Conservation (phyloP, 2,329 filamentous ascomycete genomes). For the Fusarium haematococcum region DNA sequence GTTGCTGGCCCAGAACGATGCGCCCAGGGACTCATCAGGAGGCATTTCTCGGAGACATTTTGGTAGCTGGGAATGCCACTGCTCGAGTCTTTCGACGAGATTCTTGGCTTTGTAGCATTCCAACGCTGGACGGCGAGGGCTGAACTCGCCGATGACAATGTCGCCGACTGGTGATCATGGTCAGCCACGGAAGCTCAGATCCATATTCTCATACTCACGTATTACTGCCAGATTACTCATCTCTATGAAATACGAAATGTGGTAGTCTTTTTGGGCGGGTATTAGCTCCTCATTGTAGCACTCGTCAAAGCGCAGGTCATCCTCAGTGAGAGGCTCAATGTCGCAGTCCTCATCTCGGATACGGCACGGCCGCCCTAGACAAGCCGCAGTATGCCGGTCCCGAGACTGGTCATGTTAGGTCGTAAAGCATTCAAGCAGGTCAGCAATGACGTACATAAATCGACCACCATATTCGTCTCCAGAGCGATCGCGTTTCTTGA, state of each 20-base stretch:
- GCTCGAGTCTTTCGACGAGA: not conserved
- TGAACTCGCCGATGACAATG: conserved; percentile 35
- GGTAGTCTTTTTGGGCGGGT: conserved; percentile 10
- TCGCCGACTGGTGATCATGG: conserved; percentile 22
- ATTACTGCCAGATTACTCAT: conserved; percentile 19
- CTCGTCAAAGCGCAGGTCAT: conserved; percentile 27
- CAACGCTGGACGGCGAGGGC: conserved; percentile 9
- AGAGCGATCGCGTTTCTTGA: not conserved
- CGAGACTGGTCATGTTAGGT: too few species aligned
- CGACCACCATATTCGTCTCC: conserved; percentile 39
- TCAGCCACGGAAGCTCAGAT: fast-evolving
- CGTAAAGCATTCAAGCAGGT: too few species aligned
- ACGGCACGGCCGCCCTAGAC: conserved; percentile 26
- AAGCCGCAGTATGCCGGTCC: conserved; percentile 32
- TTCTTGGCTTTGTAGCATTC: not conserved
- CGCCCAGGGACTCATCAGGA: conserved; percentile 14
- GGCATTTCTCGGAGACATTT: conserved; percentile 1
- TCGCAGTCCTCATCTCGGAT: conserved; percentile 40
- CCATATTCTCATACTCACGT: not conserved
- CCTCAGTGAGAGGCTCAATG: conserved; percentile 13
- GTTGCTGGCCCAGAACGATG: conserved; percentile 28
- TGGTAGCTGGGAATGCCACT: conserved; percentile 21
- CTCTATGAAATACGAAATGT: conserved; percentile 26
- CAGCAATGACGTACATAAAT: too few species aligned
- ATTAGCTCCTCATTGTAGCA: not conserved